phyloP scores from a whole-genome alignment of 352 stramenopile species.

The Pythium volutum region DNA sequence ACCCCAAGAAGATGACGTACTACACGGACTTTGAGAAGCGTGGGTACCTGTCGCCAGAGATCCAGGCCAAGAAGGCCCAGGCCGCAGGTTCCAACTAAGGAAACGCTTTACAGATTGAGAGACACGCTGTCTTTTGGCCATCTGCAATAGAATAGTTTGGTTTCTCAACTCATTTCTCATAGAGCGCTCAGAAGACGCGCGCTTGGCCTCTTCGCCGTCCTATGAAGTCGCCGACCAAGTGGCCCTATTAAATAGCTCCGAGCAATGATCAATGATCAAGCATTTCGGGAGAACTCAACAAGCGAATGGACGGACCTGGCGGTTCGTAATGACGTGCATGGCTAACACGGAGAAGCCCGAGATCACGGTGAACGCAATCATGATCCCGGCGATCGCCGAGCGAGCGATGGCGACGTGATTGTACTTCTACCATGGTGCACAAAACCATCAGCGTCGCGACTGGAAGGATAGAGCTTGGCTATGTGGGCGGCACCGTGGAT shows the following conservation, averaged over 20 bases:
- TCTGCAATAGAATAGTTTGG: conserved; percentile 6
- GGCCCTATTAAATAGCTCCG: conserved; percentile 16
- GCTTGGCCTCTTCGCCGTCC: conserved; percentile 8
- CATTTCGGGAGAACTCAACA: background rate
- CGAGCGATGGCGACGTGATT: conserved; percentile 37
- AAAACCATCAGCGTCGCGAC: too few relatives aligned
- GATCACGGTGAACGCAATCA: conserved; percentile 40
- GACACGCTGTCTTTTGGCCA: background rate
- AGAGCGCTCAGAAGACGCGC: conserved; percentile 25
- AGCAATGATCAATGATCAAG: background rate
- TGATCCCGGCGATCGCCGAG: conserved; percentile 29
- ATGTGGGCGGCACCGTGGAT: background rate
- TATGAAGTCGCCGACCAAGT: conserved; percentile 26
- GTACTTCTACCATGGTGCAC: conserved; percentile 31
- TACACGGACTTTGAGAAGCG: conserved; percentile 96
- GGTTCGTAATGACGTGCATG: conserved; percentile 29
- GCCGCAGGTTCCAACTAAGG: conserved; percentile 31
- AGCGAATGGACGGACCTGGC: conserved; percentile 26
- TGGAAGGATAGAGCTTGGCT: too few relatives aligned
- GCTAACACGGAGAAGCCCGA: conserved; percentile 36
- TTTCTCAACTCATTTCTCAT: background rate
- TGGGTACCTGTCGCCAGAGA: conserved; percentile 96
- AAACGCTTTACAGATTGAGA: background rate
- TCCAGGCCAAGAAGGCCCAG: conserved; percentile 91
- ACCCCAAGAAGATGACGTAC: conserved; percentile 96